phyloP scores from a whole-genome alignment of 176 grass and related monocot genomes.

The Paspalum vaginatum region DNA sequence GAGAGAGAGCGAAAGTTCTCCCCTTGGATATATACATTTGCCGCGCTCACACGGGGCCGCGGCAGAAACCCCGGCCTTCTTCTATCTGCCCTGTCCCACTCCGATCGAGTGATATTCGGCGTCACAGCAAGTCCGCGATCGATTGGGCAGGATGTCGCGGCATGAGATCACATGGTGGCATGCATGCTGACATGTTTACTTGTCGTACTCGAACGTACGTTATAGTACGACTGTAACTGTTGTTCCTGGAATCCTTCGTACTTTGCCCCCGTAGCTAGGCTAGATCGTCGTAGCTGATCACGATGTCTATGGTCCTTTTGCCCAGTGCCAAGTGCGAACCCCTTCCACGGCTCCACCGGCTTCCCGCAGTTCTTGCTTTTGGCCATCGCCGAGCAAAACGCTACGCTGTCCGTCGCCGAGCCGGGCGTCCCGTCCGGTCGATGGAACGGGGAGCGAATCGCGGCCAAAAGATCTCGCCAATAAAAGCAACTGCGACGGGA shows the following conservation, averaged over 20 bases:
- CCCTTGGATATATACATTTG: not conserved
- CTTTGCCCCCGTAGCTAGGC: not conserved
- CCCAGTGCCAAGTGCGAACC: no score
- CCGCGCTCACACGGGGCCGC: not conserved
- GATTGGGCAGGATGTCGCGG: no score
- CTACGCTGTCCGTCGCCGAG: not conserved
- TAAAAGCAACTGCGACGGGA: slow-evolving; percentile 51
- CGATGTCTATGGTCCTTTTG: not conserved
- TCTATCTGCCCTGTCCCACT: not conserved
- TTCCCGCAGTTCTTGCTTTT: no score
- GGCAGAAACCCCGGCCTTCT: not conserved
- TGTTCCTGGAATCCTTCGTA: not conserved
- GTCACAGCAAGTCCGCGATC: not conserved
- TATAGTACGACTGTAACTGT: not conserved
- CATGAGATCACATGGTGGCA: no score
- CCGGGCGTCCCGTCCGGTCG: not conserved
- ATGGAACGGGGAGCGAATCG: slow-evolving; percentile 47
- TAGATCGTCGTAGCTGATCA: not conserved
- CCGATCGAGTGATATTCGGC: not conserved
- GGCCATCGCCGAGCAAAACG: not conserved
- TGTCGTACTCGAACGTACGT: no score
- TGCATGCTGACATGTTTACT: no score
- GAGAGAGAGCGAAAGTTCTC: not conserved
- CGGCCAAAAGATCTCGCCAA: slow-evolving; percentile 36
- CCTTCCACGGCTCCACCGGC: no score